phyloP scores from a whole-genome alignment of 148 eudicot genomes.

The Rhododendron henanense region DNA sequence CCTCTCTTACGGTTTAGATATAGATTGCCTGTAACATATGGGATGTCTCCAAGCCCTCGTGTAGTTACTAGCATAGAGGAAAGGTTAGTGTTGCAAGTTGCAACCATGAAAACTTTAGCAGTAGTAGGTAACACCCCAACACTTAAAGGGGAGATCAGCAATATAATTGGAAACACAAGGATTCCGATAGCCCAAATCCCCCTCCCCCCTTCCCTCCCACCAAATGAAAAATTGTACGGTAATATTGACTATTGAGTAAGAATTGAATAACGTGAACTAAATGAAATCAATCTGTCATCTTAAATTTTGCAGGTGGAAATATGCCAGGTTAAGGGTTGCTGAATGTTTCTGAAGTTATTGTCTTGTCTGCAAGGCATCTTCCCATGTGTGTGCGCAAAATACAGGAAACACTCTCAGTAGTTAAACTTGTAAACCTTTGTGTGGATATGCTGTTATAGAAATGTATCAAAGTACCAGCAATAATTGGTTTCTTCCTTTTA shows the following conservation, averaged over 20 bases:
- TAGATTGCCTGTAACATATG: not conserved
- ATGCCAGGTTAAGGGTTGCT: not conserved
- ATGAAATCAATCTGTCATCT: not conserved
- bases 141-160: not conserved
- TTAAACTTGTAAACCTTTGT: not conserved
- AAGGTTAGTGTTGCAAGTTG: not conserved
- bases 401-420: not conserved
- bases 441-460: not conserved
- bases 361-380: not conserved
- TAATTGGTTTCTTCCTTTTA: not conserved
- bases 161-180: not conserved
- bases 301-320: not conserved
- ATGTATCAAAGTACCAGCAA: not conserved
- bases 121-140: not conserved
- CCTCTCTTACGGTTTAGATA: not conserved
- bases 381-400: not conserved
- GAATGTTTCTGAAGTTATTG: not conserved
- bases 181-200: not conserved
- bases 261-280: not conserved
- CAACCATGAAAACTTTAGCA: not conserved
- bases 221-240: not conserved
- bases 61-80: not conserved
- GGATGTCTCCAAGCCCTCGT: not conserved
- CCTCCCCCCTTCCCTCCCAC: not conserved
- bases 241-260: too few species aligned